Percentiles rank a stretch among this genome's conserved stretches.
Evolutionary conservation across 352 stramenopile species (phyloP).

Genomic region (Halophytophthora batemanensis): DNA sequence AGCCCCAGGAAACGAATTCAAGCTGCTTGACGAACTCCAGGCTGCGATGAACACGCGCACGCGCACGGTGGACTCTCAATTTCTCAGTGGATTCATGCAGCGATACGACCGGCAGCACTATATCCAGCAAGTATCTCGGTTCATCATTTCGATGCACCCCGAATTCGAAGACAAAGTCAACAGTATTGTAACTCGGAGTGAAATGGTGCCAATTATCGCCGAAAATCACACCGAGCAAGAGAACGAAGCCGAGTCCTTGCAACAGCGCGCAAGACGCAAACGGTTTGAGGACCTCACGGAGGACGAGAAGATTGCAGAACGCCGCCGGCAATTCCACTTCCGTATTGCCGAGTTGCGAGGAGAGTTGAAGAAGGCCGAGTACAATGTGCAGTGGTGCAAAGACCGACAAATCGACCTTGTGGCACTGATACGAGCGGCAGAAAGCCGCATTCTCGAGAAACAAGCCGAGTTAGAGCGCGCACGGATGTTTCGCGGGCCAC

Average conservation of each 20-base stretch:
- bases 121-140: conserved; percentile 59
- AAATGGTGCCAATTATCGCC: not conserved
- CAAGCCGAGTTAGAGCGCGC: conserved; percentile 73
- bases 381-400: conserved; percentile 80
- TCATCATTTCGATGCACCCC: conserved; percentile 57
- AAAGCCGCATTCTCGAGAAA: conserved; percentile 73
- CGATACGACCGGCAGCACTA: conserved; percentile 72
- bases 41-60: conserved; percentile 72
- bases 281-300: conserved; percentile 51
- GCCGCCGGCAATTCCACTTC: conserved; percentile 75
- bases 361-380: conserved; percentile 56
- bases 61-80: conserved; percentile 66
- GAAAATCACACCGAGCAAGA: conserved; percentile 5
- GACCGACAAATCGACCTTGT: conserved; percentile 68
- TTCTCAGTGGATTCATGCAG: conserved; percentile 82
- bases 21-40: conserved; percentile 73
- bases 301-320: conserved; percentile 47
- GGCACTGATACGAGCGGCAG: conserved; percentile 58
- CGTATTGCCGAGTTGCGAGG: conserved; percentile 56
- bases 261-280: conserved; percentile 8
- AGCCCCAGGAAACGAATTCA: conserved; percentile 65
- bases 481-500: conserved; percentile 54
- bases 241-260: conserved; percentile 5
- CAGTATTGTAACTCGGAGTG: conserved; percentile 35
- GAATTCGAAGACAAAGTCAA: conserved; percentile 46